These are phyloP conservation scores for Diaporthe ilicicola DNA, from an alignment of 2,329 filamentous ascomycete species.

Conservation along the genomic window DNA sequence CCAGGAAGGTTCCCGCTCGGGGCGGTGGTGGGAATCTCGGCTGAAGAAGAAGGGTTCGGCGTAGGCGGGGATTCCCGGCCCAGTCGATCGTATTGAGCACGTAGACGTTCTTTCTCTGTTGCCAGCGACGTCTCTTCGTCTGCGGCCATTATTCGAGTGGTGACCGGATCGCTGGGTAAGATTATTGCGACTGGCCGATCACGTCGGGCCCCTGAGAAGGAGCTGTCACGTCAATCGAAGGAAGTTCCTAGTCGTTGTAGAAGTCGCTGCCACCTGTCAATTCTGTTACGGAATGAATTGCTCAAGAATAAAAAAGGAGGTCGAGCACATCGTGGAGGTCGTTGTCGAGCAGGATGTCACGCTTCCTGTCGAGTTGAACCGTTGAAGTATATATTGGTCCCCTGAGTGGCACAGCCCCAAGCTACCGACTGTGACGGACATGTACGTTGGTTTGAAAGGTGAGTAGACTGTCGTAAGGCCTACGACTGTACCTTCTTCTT, in stretches of 20 bases:
- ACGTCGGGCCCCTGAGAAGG: neutral
- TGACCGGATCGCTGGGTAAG: too few relatives aligned
- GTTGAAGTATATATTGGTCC: neutral
- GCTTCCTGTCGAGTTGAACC: neutral
- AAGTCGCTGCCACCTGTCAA: neutral
- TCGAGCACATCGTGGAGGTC: neutral
- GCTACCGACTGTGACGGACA: neutral
- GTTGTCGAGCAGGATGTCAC: neutral
- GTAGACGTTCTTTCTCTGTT: conserved; percentile 30
- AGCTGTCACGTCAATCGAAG: neutral
- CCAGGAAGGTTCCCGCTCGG: neutral
- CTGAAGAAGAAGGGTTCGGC: conserved; percentile 3
- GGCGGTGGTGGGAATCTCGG: conserved; percentile 16
- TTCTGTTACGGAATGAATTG: neutral
- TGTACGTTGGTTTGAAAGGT: neutral
- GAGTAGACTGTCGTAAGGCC: too few relatives aligned
- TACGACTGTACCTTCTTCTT: too few relatives aligned
- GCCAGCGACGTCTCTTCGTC: conserved; percentile 20
- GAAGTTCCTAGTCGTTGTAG: too few relatives aligned
- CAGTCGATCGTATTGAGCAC: conserved; percentile 8
- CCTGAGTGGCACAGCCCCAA: neutral
- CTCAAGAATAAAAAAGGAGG: neutral
- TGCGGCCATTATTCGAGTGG: conserved; percentile 16
- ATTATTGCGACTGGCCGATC: neutral
- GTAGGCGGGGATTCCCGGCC: conserved; percentile 16